Evolutionary conservation across 441 rosid genomes (phyloP), one percentile per base, ranked within the genome.

Genomic region (Pelargonium citronellum): DNA sequence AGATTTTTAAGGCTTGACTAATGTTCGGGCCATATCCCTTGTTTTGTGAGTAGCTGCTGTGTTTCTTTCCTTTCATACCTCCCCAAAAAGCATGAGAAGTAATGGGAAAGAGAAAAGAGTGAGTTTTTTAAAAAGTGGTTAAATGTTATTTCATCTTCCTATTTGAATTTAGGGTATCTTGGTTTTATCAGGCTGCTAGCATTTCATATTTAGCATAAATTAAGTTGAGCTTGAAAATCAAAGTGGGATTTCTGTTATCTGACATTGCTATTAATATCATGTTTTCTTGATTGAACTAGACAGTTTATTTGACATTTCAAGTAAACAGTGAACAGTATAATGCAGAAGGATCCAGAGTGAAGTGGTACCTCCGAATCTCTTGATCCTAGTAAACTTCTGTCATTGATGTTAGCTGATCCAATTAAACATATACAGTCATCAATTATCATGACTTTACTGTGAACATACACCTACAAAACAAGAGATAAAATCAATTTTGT

Each of bases 381-480:
- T 41, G 99, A 91, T 73, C 99, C 99, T 66, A 95, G 98, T 72
- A 95, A 86, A 84, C 99, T 95, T 75, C 99, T 81, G 64, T 95
- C 99, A 65, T 95, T 95, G 64, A 95, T 91, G 74, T 92, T 95
- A 74, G 99, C 97, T 49, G 99, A 92, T 77, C 99, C 98, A 78
- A 95, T 79, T 80, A 95, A 75, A 41, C 90, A 76, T 47, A 82
- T 77, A 70, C 78, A 76, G 81, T 95, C 99, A 78, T 92, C 99
- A 65, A 92, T 64, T 69, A 95, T 85, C 97, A 95, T 89, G 83
- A 95, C 74, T 80, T 95, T 95, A 81, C 99, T 87, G 82, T 95
- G 99, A 74, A 95, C 98, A 78, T 95, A 95, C 49, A 95, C 88
- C 99, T 92, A 88, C 70, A 80, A 13, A 49, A 66, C 61, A 51